Evolutionary conservation across 2,329 filamentous ascomycete species (phyloP).

Genomic region (Alternaria burnsii): DNA sequence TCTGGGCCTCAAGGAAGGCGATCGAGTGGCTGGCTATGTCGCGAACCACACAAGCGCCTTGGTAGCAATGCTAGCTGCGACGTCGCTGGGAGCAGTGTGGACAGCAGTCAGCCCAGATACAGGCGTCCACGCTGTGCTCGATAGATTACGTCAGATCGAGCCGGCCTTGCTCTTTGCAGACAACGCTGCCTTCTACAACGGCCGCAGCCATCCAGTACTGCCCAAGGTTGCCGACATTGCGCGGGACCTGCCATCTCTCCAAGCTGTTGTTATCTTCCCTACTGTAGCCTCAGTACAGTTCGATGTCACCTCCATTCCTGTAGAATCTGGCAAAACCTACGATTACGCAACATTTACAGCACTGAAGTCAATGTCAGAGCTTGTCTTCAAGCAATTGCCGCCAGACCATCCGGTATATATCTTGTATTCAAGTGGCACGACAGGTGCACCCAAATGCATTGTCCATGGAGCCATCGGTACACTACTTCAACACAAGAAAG

Average conservation of each 20-base stretch:
- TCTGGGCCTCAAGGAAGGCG: slow-evolving; percentile 68
- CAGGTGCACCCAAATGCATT: slow-evolving; percentile 87
- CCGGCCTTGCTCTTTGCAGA: slow-evolving; percentile 86
- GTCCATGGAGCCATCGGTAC: slow-evolving; percentile 91
- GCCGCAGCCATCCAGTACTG: slow-evolving; percentile 82
- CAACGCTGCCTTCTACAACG: slow-evolving; percentile 89
- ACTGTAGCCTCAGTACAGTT: slow-evolving; percentile 61
- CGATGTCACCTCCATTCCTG: slow-evolving; percentile 52
- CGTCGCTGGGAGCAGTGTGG: slow-evolving; percentile 88
- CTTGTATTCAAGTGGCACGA: slow-evolving; percentile 92
- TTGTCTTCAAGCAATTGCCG: slow-evolving; percentile 76
- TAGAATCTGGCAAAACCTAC: slow-evolving; percentile 45
- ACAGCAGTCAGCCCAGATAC: slow-evolving; percentile 93
- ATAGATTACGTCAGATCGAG: slow-evolving; percentile 84
- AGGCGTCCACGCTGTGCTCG: slow-evolving; percentile 88
- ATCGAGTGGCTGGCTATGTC: slow-evolving; percentile 76
- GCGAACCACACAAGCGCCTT: slow-evolving; percentile 90
- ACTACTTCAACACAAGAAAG: slow-evolving; percentile 95
- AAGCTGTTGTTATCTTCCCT: slow-evolving; percentile 77
- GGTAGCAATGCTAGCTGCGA: slow-evolving; percentile 85
- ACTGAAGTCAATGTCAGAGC: slow-evolving; percentile 49
- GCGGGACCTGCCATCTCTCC: slow-evolving; percentile 70
- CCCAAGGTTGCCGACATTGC: slow-evolving; percentile 82
- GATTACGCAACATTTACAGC: slow-evolving; percentile 49
- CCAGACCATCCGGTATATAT: slow-evolving; percentile 93